Evolutionary conservation across 306 rosid species (phyloP).

Genomic region (Malus sieversii): DNA sequence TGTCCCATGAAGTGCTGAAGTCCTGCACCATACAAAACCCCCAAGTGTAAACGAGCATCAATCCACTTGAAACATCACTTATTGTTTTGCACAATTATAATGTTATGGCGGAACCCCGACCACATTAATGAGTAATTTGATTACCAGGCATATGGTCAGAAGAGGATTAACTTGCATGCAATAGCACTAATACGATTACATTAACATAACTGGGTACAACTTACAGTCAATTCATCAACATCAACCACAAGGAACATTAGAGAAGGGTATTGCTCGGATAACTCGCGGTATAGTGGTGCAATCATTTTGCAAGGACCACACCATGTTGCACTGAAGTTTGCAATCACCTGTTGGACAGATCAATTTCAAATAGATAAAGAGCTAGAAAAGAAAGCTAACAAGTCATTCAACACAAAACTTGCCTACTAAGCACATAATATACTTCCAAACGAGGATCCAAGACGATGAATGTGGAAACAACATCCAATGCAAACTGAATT

Average conservation of each 20-base stretch:
- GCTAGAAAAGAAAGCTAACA: background rate
- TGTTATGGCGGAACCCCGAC: background rate
- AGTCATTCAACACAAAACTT: background rate
- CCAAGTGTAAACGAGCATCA: background rate
- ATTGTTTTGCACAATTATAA: background rate
- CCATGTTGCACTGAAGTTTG: slow-evolving; percentile 96
- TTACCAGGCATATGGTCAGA: background rate
- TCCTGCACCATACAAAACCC: slow-evolving; percentile 52
- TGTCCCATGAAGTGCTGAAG: slow-evolving; percentile 90
- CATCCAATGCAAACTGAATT: background rate
- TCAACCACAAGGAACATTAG: slow-evolving; percentile 76
- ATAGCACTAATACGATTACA: background rate
- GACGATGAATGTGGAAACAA: background rate
- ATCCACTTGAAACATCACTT: background rate
- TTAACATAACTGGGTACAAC: slow-evolving; percentile 14
- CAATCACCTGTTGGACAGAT: slow-evolving; percentile 59
- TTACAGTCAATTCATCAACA: slow-evolving; percentile 88
- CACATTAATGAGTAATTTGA: background rate
- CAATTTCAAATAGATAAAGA: slow-evolving; percentile 13
- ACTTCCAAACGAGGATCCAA: background rate
- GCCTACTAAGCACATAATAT: background rate
- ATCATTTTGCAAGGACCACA: slow-evolving; percentile 91
- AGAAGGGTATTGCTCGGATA: slow-evolving; percentile 75
- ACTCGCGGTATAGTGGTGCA: slow-evolving; percentile 63
- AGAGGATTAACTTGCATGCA: background rate